These are phyloP conservation scores for Castanea mollissima DNA, from an alignment of 306 rosid genomes.

Conservation along the genomic window DNA sequence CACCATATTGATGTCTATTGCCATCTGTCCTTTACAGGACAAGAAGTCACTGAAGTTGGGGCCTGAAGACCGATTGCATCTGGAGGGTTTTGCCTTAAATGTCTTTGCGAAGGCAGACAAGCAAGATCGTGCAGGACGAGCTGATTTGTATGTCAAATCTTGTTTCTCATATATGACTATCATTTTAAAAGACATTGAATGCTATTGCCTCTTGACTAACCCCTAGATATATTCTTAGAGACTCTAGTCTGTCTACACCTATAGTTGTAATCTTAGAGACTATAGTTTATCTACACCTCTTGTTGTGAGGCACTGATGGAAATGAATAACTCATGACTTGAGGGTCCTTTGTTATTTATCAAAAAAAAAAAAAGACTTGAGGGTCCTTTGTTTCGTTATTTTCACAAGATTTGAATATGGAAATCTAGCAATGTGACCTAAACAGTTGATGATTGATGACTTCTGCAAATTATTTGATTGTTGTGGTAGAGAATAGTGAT, in stretches of 20 bases:
- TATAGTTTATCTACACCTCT: background rate
- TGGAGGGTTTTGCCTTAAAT: slow-evolving; percentile 93
- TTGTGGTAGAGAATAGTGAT: too few species aligned
- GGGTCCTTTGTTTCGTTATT: too few species aligned
- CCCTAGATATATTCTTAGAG: background rate
- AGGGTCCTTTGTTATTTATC: too few species aligned
- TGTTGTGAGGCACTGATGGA: background rate
- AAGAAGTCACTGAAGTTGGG: slow-evolving; percentile 77
- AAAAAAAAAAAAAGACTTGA: too few species aligned
- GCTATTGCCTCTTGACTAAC: background rate
- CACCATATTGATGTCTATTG: background rate
- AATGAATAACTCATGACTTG: background rate
- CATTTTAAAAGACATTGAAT: background rate
- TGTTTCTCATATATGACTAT: slow-evolving; percentile 1
- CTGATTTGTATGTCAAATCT: slow-evolving; percentile 69
- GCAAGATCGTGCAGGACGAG: slow-evolving; percentile 94
- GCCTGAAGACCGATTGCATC: slow-evolving; percentile 81
- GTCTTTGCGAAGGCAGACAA: slow-evolving; percentile 95
- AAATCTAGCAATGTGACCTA: too few species aligned
- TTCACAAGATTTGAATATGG: too few species aligned
- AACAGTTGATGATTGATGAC: too few species aligned
- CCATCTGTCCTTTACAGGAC: slow-evolving; percentile 53
- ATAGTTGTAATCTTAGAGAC: background rate
- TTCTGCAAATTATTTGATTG: too few species aligned
- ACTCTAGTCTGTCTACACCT: background rate